Evolutionary conservation across 768 basidiomycete genomes (phyloP), one percentile per base, ranked within the genome.

Genomic region (Russula sp.): DNA sequence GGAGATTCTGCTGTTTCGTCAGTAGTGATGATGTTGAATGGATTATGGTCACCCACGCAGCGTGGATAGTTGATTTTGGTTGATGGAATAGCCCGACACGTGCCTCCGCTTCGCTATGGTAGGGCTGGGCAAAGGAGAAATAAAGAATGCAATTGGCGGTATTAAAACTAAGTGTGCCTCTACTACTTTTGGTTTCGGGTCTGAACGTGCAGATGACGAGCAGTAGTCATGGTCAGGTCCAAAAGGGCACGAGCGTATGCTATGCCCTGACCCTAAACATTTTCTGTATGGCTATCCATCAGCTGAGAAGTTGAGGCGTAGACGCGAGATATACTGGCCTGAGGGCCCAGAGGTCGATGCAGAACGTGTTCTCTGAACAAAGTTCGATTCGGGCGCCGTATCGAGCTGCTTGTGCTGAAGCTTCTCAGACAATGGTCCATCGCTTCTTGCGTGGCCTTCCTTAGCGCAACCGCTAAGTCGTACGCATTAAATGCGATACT

Each of bases 401-500:
- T 47, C 11, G 10, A 46, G 32, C 10, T 41, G 14, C 13, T 45
- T 5, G n/a, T 7, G 39, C 29, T 32, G 57, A 55, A 22, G 57
- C n/a, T 63, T 47, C 52, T 25, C 10, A 90, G 72, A 61, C 74
- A 77, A 77, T 83, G 85, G 52, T 91, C 86, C 68, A 95, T 78
- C 14, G 78, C 85, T 39, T 69, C 69, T 74, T 96, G 91, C 7
- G 85, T 75, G 32, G 86, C 74, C 13, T 69, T 69, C 70, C 93
- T 90, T 48, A 91, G 68, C 16, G 69, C 73, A 13, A 72, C 65
- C 1, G 84, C 87, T 32, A 74, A 71, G 7, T 74, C 70, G 36
- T 79, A 74, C n/a, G 87, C 77, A 5, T 80, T 72, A 71, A 88
- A 98, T 8, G 84, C 77, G 56, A 91, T 76, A 0, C 83, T 78